A percentile compares a stretch with the other conserved stretches of the same genome.
Evolutionary conservation across 2,329 filamentous ascomycete genomes (phyloP).

Genomic region (Leptographium wingfieldii): DNA sequence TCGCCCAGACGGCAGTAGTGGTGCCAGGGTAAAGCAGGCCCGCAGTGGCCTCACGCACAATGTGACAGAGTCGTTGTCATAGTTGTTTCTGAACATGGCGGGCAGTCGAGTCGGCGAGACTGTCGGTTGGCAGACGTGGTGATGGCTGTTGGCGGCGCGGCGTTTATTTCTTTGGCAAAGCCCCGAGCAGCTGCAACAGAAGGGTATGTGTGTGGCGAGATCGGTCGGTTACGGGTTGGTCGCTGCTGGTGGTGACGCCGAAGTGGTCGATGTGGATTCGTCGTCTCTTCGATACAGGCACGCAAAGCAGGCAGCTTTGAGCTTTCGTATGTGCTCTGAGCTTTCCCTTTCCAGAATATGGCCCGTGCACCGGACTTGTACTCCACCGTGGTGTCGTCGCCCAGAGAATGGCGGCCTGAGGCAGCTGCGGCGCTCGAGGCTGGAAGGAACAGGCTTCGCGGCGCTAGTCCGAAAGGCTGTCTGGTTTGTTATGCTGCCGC

Average conservation of each 20-base stretch:
- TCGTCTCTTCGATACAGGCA: neutral
- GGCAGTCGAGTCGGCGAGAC: neutral
- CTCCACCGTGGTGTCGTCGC: too few relatives aligned
- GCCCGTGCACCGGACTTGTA: conserved; percentile 1
- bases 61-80: conserved; percentile 99
- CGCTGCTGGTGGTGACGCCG: neutral
- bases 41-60: conserved; percentile 52
- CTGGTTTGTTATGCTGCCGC: neutral
- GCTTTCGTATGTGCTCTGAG: conserved; percentile 10
- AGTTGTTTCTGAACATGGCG: conserved; percentile 98
- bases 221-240: neutral
- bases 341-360: neutral
- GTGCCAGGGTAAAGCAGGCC: too few relatives aligned
- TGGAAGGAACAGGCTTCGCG: too few relatives aligned
- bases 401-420: neutral
- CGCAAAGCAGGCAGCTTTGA: conserved; percentile 12
- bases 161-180: too few relatives aligned
- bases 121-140: too few relatives aligned
- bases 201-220: neutral
- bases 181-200: too few relatives aligned
- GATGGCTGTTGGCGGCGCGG: neutral
- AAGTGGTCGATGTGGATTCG: neutral
- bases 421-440: neutral
- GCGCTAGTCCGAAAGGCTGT: neutral
- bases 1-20: neutral